Evolutionary conservation across 2,329 filamentous ascomycete species (phyloP).

Genomic region (Aspergillus fructus): DNA sequence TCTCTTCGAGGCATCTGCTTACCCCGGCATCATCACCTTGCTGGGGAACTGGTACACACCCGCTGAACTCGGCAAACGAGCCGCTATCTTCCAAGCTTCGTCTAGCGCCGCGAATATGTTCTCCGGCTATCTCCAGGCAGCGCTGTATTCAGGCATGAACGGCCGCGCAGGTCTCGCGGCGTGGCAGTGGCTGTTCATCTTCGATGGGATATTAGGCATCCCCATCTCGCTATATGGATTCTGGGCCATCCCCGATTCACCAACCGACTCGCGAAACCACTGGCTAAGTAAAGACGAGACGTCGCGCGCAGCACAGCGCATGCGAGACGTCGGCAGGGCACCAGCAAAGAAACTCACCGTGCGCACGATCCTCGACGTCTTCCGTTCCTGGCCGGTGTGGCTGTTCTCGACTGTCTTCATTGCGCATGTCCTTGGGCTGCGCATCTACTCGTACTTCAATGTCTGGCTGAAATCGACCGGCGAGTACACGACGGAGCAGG

Average conservation of each 20-base stretch:
- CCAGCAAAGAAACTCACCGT: not conserved
- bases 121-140: constrained; percentile 1
- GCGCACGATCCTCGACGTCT: not conserved
- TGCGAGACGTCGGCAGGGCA: not conserved
- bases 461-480: not conserved
- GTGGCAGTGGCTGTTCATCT: constrained; percentile 6
- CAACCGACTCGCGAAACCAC: not conserved
- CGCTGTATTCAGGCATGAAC: not conserved
- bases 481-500: not conserved
- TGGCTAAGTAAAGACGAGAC: not conserved
- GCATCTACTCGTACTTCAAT: not conserved
- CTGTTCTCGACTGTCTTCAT: not conserved
- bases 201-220: not conserved
- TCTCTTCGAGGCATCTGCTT: constrained; percentile 16
- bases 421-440: not conserved
- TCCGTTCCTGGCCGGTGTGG: not conserved
- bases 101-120: not conserved
- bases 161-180: not conserved
- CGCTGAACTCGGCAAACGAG: constrained; percentile 13
- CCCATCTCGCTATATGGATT: not conserved
- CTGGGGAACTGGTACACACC: constrained; percentile 20
- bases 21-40: constrained; percentile 15
- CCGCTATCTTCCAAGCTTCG: constrained; percentile 14
- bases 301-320: not conserved
- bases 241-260: not conserved